These are phyloP conservation scores for Albugo candida DNA, from an alignment of 352 stramenopile genomes.

Conservation along the genomic window DNA sequence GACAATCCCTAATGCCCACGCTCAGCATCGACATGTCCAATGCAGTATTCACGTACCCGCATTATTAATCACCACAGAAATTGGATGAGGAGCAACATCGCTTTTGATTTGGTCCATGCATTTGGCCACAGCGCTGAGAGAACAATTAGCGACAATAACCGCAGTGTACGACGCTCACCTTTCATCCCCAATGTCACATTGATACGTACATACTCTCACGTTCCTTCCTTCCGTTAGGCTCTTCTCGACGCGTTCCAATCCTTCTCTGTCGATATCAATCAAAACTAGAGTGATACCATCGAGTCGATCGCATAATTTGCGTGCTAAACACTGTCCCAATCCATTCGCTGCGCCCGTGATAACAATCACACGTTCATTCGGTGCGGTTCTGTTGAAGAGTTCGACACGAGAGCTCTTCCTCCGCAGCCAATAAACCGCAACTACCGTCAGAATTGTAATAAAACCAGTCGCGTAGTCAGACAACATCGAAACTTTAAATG, in stretches of 20 bases:
- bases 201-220: slow-evolving; percentile 13
- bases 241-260: slow-evolving; percentile 8
- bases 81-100: slow-evolving; percentile 18
- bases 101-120: slow-evolving; percentile 14
- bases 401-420: too few species aligned
- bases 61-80: slow-evolving; percentile 42
- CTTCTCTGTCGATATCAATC: slow-evolving; percentile 29
- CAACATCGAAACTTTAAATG: too few species aligned
- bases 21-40: too few species aligned
- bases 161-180: slow-evolving; percentile 10
- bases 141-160: neutral
- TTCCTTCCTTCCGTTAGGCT: too few species aligned
- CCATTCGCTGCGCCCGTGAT: slow-evolving; percentile 42
- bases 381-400: too few species aligned
- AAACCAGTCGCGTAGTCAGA: too few species aligned
- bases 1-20: slow-evolving; percentile 22
- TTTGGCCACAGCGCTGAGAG: slow-evolving; percentile 15
- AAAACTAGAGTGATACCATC: slow-evolving; percentile 24
- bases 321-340: slow-evolving; percentile 26
- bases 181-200: slow-evolving; percentile 48
- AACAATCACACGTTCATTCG: slow-evolving; percentile 16
- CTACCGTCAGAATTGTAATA: too few species aligned
- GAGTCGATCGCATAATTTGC: slow-evolving; percentile 13
- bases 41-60: slow-evolving; percentile 10
- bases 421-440: too few species aligned